Conservation (phyloP, 768 basidiomycete genomes). For the Boletus vermiculosoides region DNA sequence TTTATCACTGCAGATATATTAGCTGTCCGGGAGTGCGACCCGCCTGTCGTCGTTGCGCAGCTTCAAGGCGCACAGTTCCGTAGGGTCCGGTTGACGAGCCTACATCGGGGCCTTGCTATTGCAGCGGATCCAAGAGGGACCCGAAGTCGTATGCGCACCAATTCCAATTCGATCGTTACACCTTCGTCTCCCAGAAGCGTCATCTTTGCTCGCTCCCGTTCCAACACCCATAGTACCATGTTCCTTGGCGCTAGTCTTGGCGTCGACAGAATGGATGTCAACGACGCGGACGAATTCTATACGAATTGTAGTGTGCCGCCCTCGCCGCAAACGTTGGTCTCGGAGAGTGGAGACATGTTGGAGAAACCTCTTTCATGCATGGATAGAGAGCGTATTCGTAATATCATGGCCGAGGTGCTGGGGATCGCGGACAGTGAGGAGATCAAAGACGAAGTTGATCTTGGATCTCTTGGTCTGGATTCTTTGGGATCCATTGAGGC, state of each 20-base stretch:
- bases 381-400: slow-evolving; percentile 30
- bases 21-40: slow-evolving; percentile 42
- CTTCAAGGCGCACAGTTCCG: slow-evolving; percentile 60
- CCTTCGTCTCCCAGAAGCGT: slow-evolving; percentile 27
- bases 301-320: slow-evolving; percentile 21
- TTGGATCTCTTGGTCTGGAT: slow-evolving; percentile 57
- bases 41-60: slow-evolving; percentile 49
- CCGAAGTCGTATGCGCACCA: slow-evolving; percentile 20
- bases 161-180: slow-evolving; percentile 29
- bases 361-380: background rate
- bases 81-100: slow-evolving; percentile 47
- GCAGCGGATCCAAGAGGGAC: slow-evolving; percentile 25
- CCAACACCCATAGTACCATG: slow-evolving; percentile 22
- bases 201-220: slow-evolving; percentile 31
- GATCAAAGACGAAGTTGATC: slow-evolving; percentile 45
- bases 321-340: slow-evolving; percentile 42
- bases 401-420: slow-evolving; percentile 46
- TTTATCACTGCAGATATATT: slow-evolving; percentile 52
- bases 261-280: slow-evolving; percentile 10
- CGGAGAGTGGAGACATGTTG: slow-evolving; percentile 23
- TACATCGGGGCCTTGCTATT: slow-evolving; percentile 46
- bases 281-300: slow-evolving; percentile 2
- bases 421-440: slow-evolving; percentile 29
- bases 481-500: slow-evolving; percentile 66
- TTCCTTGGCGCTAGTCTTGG: slow-evolving; percentile 1